Evolutionary conservation across 2,329 filamentous ascomycete genomes (phyloP), one percentile per base, ranked within the genome.

Genomic region (Drechmeria coniospora): DNA sequence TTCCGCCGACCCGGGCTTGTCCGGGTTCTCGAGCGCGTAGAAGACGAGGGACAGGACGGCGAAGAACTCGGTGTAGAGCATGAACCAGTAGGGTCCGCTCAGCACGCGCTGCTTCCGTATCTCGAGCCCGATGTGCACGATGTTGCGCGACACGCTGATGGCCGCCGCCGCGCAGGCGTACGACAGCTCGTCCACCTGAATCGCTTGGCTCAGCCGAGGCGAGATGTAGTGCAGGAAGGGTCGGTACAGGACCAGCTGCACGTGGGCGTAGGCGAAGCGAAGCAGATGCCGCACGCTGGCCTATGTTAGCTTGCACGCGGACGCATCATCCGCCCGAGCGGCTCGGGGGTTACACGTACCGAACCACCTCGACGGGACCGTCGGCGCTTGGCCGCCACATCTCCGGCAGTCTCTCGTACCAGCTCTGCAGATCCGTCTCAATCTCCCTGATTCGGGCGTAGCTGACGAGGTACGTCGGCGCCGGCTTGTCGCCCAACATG

Each of bases 41-140:
- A 82, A 90, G 1, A 87, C 62, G 25, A 90, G 59, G 0, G 81
- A 81, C 18, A 90, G 58, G 18, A 87, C 78, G 10, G 79, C 75
- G 45, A 84, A 86, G 53, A 83, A 86, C 11, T 80, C 78, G 3
- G 79, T 83, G 45, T 83, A 87, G 46, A 87, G 71, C 39, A 80
- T 79, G 45, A 87, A 87, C 81, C 81, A 90, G 50, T 83, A 86
- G 0, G 80, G 78, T 1, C 81, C 82, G 35, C 78, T 76, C n/a
- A 90, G 59, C 6, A 82, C 60, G 4, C 75, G 69, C 42, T 77
- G 69, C 45, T 74, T 76, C 38, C 78, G 74, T 59, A 86, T 86
- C 43, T 84, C 77, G 14, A 73, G 65, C 4, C 76, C 78, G 32
- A 87, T 82, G 43, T 86, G 79, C 19, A 90, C 70, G 34, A 90